Conservation (phyloP, 345 rosid genomes). For the Hypericum perforatum region DNA sequence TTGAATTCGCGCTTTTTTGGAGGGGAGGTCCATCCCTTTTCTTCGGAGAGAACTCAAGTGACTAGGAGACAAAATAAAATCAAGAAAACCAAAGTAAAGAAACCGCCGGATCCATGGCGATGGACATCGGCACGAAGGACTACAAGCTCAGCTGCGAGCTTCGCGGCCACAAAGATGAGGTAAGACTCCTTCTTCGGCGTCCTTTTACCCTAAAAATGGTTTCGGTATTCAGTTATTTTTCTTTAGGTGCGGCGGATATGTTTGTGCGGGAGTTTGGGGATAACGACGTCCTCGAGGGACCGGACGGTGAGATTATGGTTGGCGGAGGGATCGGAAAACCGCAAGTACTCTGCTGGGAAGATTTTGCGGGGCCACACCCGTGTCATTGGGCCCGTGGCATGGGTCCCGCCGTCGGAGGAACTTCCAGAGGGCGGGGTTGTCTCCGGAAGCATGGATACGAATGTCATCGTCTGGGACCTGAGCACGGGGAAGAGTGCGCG, state of each 20-base stretch:
- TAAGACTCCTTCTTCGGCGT: conserved; percentile 26
- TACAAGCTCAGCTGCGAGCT: conserved; percentile 73
- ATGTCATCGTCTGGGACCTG: conserved; percentile 75
- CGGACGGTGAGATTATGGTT: conserved; percentile 82
- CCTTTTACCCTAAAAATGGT: background rate
- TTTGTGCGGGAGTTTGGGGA: conserved; percentile 49
- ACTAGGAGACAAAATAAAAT: no score
- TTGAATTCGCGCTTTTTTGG: no score
- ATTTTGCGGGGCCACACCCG: conserved; percentile 77
- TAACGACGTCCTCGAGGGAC: conserved; percentile 89
- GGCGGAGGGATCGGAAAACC: conserved; percentile 43
- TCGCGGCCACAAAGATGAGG: conserved; percentile 89
- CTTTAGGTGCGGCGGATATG: conserved; percentile 81
- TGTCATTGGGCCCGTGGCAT: conserved; percentile 92
- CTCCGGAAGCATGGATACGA: conserved; percentile 93
- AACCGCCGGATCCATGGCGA: conserved; percentile 13
- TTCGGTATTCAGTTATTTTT: conserved; percentile 5
- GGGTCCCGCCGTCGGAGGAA: conserved; percentile 60
- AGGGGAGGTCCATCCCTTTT: no score
- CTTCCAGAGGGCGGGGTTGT: conserved; percentile 75
- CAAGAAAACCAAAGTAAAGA: no score
- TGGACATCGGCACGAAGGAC: conserved; percentile 67
- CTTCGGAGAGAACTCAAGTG: no score
- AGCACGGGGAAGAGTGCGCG: conserved; percentile 60
- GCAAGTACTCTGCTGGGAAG: conserved; percentile 40